Base-by-base conservation (phyloP, 768 basidiomycete species). In the Tulasnella sp. region DNA sequence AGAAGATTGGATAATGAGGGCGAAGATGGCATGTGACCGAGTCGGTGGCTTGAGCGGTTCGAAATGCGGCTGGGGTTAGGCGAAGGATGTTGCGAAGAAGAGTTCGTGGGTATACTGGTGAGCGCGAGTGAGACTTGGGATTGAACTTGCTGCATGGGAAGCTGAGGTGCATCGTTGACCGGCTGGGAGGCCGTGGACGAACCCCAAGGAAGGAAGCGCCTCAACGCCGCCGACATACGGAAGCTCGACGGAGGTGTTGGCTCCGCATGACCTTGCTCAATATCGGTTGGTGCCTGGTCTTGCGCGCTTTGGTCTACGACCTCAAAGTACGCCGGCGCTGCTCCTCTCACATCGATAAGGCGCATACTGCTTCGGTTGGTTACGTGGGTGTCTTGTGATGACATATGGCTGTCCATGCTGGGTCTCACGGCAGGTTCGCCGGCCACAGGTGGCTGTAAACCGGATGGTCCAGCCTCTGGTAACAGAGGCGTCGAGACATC, bases 251-350 rank as follows among this genome's bases (percentile, higher is more conserved):
- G 55, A 5, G 77, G 37, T n/a, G 67, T 67, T 35, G 70, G 5
- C 11, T 39, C 40, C 35, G 55, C 55, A 10, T 11, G 57, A 35
- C 35, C 75, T 51, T 35, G 35, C 29, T 67, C 57, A 57, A 57
- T 69, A n/a, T 61, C 78, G 44, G 13, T 71, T 11, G 48, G 37
- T 23, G 7, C 74, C 0, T 42, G 32, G 6, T 57, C 61, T 23
- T 51, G 61, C n/a, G n/a, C 26, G 39, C 37, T 46, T 51, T 77
- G 15, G 23, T 83, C 82, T 42, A 88, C 85, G 15, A 87, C 83
- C 80, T 92, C 91, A 73, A 87, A 88, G 83, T 93, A 93, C 0
- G 91, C 83, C 5, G 92, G 92, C 6, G 91, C 90, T 55, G 89
- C 89, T 32, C 91, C 92, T 79, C 90, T 37, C 3, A 84, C 11